These are phyloP conservation scores for Colletotrichum noveboracense DNA, from an alignment of 2,329 filamentous ascomycete genomes.

Conservation along the genomic window DNA sequence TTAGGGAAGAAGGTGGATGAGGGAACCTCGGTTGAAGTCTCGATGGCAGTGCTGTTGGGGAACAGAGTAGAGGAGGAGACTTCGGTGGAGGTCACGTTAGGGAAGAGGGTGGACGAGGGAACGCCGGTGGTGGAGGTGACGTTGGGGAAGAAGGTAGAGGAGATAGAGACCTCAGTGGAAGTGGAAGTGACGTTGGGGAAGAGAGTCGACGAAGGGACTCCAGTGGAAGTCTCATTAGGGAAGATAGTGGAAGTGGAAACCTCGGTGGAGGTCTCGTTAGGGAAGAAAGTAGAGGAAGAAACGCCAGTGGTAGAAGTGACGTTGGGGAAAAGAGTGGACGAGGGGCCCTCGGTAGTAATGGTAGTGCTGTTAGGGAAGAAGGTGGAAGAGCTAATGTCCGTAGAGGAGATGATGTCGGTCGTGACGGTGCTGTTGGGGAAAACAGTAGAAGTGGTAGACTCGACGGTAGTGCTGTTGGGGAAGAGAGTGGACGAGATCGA, in stretches of 20 bases:
- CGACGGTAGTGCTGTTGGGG: background rate
- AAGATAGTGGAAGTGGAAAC: background rate
- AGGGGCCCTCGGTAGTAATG: background rate
- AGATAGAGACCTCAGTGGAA: background rate
- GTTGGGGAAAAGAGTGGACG: background rate
- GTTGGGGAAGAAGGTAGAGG: background rate
- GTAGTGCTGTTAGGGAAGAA: background rate
- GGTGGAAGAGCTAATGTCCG: background rate
- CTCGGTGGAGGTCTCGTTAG: background rate
- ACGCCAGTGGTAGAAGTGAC: background rate
- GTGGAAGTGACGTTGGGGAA: background rate
- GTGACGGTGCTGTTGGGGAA: background rate
- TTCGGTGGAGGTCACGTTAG: background rate
- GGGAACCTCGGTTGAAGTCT: background rate
- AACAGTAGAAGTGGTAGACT: background rate
- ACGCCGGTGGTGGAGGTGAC: background rate
- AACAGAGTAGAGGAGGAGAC: background rate
- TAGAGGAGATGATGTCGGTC: background rate
- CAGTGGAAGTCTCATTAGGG: background rate
- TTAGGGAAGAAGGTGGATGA: slow-evolving; percentile 5
- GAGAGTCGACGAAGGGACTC: background rate
- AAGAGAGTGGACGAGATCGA: background rate
- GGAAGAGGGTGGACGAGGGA: background rate
- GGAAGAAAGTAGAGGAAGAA: background rate
- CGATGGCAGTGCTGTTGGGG: background rate